Percentiles rank a stretch among this genome's conserved stretches.
Evolutionary conservation across 768 basidiomycete genomes (phyloP).

Genomic region (Auriscalpium orientale): DNA sequence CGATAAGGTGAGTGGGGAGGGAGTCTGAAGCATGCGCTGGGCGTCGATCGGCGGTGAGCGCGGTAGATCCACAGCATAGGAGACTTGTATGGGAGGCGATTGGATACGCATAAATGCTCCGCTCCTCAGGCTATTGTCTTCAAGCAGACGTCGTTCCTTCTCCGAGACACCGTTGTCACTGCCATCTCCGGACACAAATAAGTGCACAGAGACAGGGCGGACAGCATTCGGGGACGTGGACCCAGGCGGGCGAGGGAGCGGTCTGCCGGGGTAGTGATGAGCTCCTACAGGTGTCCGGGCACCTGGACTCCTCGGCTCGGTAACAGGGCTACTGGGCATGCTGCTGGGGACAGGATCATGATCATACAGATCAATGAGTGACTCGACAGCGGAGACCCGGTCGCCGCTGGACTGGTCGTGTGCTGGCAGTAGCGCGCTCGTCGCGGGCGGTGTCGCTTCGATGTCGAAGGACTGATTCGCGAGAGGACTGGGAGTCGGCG

Average conservation of each 20-base stretch:
- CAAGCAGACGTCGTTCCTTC: neutral
- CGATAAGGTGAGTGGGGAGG: neutral
- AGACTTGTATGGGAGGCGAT: neutral
- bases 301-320: too few relatives aligned
- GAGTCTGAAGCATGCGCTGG: neutral
- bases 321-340: neutral
- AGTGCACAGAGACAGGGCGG: constrained; percentile 6
- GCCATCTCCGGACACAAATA: constrained; percentile 7
- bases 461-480: constrained; percentile 10
- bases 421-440: neutral
- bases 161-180: neutral
- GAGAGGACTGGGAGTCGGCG: constrained; percentile 15
- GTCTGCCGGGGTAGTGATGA: constrained; percentile 13
- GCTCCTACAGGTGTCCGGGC: neutral
- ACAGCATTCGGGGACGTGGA: constrained; percentile 3
- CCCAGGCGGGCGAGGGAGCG: constrained; percentile 14
- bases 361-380: constrained; percentile 15
- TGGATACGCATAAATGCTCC: neutral
- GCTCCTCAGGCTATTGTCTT: neutral
- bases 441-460: neutral
- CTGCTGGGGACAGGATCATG: constrained; percentile 2
- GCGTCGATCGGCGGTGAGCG: neutral
- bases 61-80: neutral
- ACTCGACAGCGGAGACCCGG: constrained; percentile 13
- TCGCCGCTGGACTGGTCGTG: neutral